Evolutionary conservation across 805 yeast species (phyloP), one percentile per base, ranked within the genome.

Genomic region (Sungouiella blattae): DNA sequence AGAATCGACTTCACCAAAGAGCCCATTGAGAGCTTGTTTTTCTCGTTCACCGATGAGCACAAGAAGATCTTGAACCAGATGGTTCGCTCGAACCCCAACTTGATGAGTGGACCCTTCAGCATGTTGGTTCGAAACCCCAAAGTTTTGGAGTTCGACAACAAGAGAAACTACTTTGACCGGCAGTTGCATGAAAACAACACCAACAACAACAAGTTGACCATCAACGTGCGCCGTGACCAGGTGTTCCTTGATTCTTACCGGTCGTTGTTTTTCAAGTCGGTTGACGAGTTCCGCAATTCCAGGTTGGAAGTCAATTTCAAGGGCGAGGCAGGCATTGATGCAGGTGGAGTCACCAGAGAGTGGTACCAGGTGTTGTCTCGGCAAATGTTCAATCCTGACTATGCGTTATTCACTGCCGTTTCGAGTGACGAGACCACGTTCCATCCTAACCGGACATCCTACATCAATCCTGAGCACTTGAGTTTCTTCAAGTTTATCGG

Each of bases 301-400:
- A 82, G 80, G 46, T 64, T 93, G 47, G 89, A 83, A 33, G 78
- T 93, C 27, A 73, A 74, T n/a, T 93, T 93, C 65, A 80, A 80
- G 43, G 96, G 95, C 1, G 99, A 93, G 59, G 83, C 83, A 36
- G 99, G 98, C 47, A 86, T 93, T 32, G 99, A 93, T 69, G 98
- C 96, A 3, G 99, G 99, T 47, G 99, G 99, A 26, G 81, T 93
- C 11, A 86, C 97, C 0, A 72, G 99, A 52, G 99, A 93, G 58
- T 93, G 98, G 98, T 89, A 83, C 53, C 97, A 89, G 56, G 95
- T 89, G 4, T 62, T 93, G 30, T 80, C 96, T 0, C 72, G 96
- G 43, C 97, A 91, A 57, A 89, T 93, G 87, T 87, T 93, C 64
- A 88, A 91, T 55, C 94, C 98, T 0, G 95, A 87, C 52, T 88